These are phyloP conservation scores for Grammothele lineata DNA, from an alignment of 768 basidiomycete species.

Conservation along the genomic window DNA sequence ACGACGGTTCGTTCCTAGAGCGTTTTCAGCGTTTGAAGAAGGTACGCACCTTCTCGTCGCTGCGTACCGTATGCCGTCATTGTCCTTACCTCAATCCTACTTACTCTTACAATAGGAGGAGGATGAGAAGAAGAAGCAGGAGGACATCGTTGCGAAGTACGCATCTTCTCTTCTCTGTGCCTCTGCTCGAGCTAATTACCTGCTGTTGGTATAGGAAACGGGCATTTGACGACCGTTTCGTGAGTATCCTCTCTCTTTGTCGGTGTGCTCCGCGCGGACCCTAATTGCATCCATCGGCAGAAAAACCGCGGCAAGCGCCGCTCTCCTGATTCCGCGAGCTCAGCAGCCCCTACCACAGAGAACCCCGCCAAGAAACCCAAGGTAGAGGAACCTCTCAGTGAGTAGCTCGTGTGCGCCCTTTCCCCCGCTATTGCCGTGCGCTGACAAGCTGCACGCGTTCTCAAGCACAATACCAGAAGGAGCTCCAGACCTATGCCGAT, in stretches of 20 bases:
- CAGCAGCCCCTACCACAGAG: constrained; percentile 33
- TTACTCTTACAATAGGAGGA: constrained; percentile 38
- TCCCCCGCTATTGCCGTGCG: neutral
- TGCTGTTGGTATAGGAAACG: constrained; percentile 41
- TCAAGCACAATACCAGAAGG: constrained; percentile 37
- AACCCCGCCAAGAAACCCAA: constrained; percentile 38
- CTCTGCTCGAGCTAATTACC: neutral
- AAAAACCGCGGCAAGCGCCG: constrained; percentile 58
- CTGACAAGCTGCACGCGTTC: neutral
- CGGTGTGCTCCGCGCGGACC: no score
- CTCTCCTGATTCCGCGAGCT: constrained; percentile 35
- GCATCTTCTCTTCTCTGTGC: constrained; percentile 12
- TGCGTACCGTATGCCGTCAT: neutral
- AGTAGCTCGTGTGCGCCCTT: no score
- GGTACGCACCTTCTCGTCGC: constrained; percentile 30
- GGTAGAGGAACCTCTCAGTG: constrained; percentile 31
- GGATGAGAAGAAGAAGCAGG: constrained; percentile 51
- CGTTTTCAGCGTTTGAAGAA: constrained; percentile 55
- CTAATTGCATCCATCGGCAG: constrained; percentile 26
- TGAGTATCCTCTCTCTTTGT: constrained; percentile 29
- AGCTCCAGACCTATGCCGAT: constrained; percentile 37
- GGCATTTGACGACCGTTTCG: constrained; percentile 58
- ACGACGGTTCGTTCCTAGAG: constrained; percentile 67
- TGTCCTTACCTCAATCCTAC: neutral
- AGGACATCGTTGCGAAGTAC: constrained; percentile 49